phyloP scores from a whole-genome alignment of 352 stramenopile species.

The Blastocystis sp. region DNA sequence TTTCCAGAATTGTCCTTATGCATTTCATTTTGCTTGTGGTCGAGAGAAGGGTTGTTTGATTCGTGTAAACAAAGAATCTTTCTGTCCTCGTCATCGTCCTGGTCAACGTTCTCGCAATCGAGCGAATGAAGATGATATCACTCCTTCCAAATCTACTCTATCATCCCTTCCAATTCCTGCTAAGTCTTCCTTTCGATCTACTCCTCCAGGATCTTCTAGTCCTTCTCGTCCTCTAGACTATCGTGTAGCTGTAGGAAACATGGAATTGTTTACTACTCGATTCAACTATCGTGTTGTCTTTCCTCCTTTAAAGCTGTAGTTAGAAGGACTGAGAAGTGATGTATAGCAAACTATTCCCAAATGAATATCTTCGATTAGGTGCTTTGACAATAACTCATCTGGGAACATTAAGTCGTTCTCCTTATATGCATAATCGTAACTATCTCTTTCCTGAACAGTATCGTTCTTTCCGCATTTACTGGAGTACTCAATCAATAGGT shows the following conservation, averaged over 20 bases:
- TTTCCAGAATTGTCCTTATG: neutral
- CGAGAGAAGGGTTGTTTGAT: slow-evolving; percentile 26
- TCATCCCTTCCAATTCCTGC: neutral
- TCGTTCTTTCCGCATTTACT: slow-evolving; percentile 6
- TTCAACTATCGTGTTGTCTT: slow-evolving; percentile 48
- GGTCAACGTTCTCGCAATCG: neutral
- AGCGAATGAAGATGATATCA: neutral
- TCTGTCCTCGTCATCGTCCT: slow-evolving; percentile 15
- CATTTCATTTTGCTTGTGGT: slow-evolving; percentile 11
- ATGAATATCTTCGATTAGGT: neutral
- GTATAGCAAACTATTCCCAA: neutral
- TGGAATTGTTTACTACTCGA: slow-evolving; percentile 9
- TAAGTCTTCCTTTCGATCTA: neutral
- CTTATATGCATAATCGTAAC: neutral
- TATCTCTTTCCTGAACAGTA: slow-evolving; percentile 7
- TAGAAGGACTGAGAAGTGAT: neutral
- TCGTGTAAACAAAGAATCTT: slow-evolving; percentile 17
- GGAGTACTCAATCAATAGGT: neutral
- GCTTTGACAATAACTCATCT: neutral
- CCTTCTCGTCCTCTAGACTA: neutral
- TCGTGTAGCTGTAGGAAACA: neutral
- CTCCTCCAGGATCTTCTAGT: neutral
- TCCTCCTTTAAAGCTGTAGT: neutral
- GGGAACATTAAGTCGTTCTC: neutral
- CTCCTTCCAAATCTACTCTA: neutral